Evolutionary conservation across 306 rosid genomes (phyloP), one percentile per base, ranked within the genome.

Genomic region (Coriaria nepalensis): DNA sequence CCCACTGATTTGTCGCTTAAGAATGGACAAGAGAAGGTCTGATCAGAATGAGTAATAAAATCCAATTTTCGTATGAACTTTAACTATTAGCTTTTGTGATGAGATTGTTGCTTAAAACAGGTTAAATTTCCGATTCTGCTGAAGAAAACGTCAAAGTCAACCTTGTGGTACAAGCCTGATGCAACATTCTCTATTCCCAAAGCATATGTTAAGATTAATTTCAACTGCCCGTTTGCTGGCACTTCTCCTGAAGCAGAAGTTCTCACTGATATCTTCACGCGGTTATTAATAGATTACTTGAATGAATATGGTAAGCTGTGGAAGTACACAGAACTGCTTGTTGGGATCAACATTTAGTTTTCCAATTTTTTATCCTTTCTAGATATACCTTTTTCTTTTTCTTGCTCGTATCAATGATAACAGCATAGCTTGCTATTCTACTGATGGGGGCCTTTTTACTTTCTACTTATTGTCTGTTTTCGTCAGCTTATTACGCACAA

Each of bases 161-260:
- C 80, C 13, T 69, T 81, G 59, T 85, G 95, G 95, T 79, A 68
- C 79, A 90, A 90, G 68, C 83, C 94, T 37, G 98, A 90, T 55
- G 75, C 85, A 32, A 51, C 63, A 73, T 90, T 90, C 71, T 76
- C 50, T 53, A 81, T 73, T 34, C 98, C 98, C 36, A 90, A 90
- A 71, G 94, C 95, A 42, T 81, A 57, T 32, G 83, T 85, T 47
- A 84, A 65, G 79, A 73, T 90, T 53, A 72, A 73, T 65, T 90
- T 90, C 66, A 73, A 61, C 62, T 90, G 98, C 53, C 95, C 98
- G 33, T 69, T 71, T 55, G 71, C 98, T 61, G 71, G 78, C 55
- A 78, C 57, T 73, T 85, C 98, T 49, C 94, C 95, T 6, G 87
- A 85, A 73, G 70, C 94, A 52, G 79, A 61, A 67, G 84, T 85